Conservation (phyloP, 495 filamentous ascomycete species). For the Friedmanniomyces simplex region DNA sequence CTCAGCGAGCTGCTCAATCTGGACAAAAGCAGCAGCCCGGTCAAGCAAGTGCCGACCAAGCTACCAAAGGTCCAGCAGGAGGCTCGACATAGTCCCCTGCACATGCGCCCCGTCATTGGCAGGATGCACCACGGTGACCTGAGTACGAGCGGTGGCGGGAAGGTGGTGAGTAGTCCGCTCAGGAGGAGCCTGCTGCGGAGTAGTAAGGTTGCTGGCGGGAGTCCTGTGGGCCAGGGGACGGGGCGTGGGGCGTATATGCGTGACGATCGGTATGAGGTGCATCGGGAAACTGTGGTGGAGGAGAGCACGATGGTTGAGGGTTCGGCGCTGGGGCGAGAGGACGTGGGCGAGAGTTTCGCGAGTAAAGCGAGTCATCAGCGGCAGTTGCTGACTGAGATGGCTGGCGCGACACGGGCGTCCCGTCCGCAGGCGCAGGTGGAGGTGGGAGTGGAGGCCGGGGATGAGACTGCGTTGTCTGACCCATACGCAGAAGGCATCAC, state of each 20-base stretch:
- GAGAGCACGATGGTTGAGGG: neutral
- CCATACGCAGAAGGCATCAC: neutral
- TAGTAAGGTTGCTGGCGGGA: slow-evolving; percentile 3
- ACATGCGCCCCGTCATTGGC: neutral
- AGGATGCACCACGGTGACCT: neutral
- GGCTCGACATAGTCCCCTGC: slow-evolving; percentile 2
- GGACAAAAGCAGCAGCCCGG: neutral
- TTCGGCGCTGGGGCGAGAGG: neutral
- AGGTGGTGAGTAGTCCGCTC: slow-evolving; percentile 8
- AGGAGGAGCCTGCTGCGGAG: slow-evolving; percentile 17
- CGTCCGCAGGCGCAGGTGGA: neutral
- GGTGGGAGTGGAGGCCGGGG: neutral
- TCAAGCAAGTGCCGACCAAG: neutral
- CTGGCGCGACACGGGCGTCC: neutral
- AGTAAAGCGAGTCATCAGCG: slow-evolving; percentile 21
- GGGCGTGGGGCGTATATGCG: neutral
- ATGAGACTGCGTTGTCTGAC: neutral
- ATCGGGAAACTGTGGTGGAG: neutral
- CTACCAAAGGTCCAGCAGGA: neutral
- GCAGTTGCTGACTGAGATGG: slow-evolving; percentile 15
- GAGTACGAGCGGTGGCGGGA: neutral
- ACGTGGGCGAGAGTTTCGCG: slow-evolving; percentile 3
- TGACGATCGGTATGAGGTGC: no score
- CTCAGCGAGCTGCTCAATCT: slow-evolving; percentile 11
- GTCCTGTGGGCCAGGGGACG: neutral